Percentiles rank a stretch among this genome's conserved stretches.
These are phyloP conservation scores for Allium sativum DNA, from an alignment of 106 monocot genomes.

Conservation along the genomic window DNA sequence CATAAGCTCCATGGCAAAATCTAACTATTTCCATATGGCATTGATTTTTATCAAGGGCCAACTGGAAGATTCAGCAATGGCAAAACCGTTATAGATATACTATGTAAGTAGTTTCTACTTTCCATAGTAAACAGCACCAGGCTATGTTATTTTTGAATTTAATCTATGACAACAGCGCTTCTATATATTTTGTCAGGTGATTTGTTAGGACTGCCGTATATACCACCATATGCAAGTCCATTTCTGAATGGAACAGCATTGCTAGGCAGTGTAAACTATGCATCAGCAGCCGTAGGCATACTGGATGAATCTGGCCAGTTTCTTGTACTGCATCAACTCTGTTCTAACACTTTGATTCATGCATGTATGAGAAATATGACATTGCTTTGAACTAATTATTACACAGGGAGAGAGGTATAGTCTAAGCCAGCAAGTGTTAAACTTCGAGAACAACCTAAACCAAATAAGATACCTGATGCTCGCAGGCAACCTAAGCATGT, in stretches of 20 bases:
- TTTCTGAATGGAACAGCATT: slow-evolving; percentile 28
- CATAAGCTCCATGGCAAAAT: slow-evolving; percentile 46
- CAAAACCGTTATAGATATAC: slow-evolving; percentile 42
- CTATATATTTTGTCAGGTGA: slow-evolving; percentile 35
- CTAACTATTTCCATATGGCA: slow-evolving; percentile 79
- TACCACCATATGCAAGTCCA: slow-evolving; percentile 46
- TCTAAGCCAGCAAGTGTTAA: slow-evolving; percentile 63
- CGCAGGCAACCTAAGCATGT: slow-evolving; percentile 16
- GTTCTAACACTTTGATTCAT: neutral
- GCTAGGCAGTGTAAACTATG: slow-evolving; percentile 69
- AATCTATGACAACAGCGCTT: neutral
- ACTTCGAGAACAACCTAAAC: slow-evolving; percentile 62
- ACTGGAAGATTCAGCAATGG: slow-evolving; percentile 81
- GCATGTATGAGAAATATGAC: no score
- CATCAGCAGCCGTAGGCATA: slow-evolving; percentile 68
- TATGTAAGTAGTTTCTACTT: slow-evolving; percentile 32
- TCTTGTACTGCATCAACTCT: slow-evolving; percentile 24
- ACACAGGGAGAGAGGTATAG: slow-evolving; percentile 57
- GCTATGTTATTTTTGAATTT: neutral
- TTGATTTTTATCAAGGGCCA: slow-evolving; percentile 66
- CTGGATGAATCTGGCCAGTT: slow-evolving; percentile 45
- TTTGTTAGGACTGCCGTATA: slow-evolving; percentile 43
- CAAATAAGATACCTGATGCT: slow-evolving; percentile 20
- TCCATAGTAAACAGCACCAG: neutral
- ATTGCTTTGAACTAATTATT: neutral